These are phyloP conservation scores for Plasmodium chabaudi DNA, from an alignment of 169 alveolate genomes.

Conservation along the genomic window DNA sequence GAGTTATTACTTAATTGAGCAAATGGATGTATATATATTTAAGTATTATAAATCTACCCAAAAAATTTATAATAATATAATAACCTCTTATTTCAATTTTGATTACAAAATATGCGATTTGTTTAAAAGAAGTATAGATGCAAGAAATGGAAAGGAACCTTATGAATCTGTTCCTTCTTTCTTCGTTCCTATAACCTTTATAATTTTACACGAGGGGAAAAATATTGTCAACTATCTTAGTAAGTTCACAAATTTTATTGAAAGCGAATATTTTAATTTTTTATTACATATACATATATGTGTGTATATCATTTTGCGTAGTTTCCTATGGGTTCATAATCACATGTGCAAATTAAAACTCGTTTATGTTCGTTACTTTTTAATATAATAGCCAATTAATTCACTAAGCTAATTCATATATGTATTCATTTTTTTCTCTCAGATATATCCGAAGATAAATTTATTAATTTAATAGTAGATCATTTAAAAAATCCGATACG, in stretches of 20 bases:
- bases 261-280: not conserved
- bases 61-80: conserved; percentile 15
- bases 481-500: conserved; percentile 52
- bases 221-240: conserved; percentile 28
- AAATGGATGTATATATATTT: conserved; percentile 54
- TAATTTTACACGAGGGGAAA: conserved; percentile 55
- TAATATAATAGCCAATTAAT: too few relatives aligned
- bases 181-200: conserved; percentile 40
- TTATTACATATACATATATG: not conserved
- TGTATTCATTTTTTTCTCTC: not conserved
- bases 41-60: conserved; percentile 43
- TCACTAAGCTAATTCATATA: too few relatives aligned
- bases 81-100: conserved; percentile 14
- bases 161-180: conserved; percentile 54
- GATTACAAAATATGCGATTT: conserved; percentile 39
- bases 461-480: conserved; percentile 54
- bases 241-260: not conserved
- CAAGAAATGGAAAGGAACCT: conserved; percentile 19
- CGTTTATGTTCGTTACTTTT: too few relatives aligned
- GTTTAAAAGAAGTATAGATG: conserved; percentile 39
- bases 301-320: not conserved
- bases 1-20: conserved; percentile 19
- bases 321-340: too few relatives aligned
- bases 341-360: too few relatives aligned
- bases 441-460: conserved; percentile 62